Evolutionary conservation across 176 grass and related monocot genomes (phyloP).

Genomic region (Avena sativa): DNA sequence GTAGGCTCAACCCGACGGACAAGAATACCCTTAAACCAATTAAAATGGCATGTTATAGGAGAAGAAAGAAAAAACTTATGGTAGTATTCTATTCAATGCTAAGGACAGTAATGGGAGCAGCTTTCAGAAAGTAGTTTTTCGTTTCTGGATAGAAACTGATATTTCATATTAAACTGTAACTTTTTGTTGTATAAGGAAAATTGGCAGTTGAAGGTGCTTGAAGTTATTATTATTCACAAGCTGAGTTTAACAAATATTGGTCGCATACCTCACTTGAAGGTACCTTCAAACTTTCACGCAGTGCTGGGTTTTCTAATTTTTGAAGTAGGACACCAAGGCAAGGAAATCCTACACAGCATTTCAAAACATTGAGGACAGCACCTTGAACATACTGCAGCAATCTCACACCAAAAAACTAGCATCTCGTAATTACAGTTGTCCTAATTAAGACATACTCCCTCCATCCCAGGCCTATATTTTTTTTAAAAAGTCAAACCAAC

Average conservation of each 20-base stretch:
- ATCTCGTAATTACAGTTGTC: slow-evolving; percentile 1
- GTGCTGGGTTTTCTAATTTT: slow-evolving; percentile 92
- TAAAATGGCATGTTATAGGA: slow-evolving; percentile 34
- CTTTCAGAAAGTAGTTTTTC: slow-evolving; percentile 18
- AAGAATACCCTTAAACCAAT: slow-evolving; percentile 84
- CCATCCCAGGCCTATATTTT: too few relatives aligned
- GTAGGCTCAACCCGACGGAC: slow-evolving; percentile 94
- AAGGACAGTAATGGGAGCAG: slow-evolving; percentile 26
- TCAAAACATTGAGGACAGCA: slow-evolving; percentile 28
- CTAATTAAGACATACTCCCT: neutral
- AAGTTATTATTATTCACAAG: slow-evolving; percentile 3
- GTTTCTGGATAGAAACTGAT: slow-evolving; percentile 6
- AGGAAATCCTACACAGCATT: slow-evolving; percentile 84
- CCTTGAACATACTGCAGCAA: slow-evolving; percentile 31
- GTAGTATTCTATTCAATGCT: slow-evolving; percentile 5
- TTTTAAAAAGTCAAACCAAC: too few relatives aligned
- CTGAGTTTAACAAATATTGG: slow-evolving; percentile 29
- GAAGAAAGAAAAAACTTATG: slow-evolving; percentile 27
- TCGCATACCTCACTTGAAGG: slow-evolving; percentile 81
- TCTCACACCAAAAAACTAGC: neutral
- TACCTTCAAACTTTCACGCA: slow-evolving; percentile 91
- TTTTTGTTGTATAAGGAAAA: slow-evolving; percentile 14
- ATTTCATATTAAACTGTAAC: slow-evolving; percentile 13
- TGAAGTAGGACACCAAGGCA: slow-evolving; percentile 95
- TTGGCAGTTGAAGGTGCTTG: neutral